Evolutionary conservation across 768 basidiomycete genomes (phyloP), one percentile per base, ranked within the genome.

Genomic region (Daedalea quercina): DNA sequence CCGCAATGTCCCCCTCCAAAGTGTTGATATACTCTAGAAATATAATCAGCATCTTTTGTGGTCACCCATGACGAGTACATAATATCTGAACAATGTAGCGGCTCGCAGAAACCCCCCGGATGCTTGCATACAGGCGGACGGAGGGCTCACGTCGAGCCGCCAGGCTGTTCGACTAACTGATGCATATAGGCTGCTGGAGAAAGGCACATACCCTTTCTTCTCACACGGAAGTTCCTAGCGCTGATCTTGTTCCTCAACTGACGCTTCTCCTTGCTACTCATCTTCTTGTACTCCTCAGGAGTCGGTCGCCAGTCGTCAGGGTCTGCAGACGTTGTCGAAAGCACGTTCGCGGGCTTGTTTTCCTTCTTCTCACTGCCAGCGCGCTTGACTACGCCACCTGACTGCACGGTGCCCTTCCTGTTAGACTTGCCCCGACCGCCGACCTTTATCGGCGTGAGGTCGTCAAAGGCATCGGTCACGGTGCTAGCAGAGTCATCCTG

Each of bases 191-290:
- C n/a, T n/a, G n/a, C n/a, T n/a, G n/a, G n/a, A n/a, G n/a, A n/a
- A n/a, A n/a, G n/a, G n/a, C n/a, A 57, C 69, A 44, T 25, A 89
- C 91, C 94, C 75, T 97, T 98, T 67, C 94, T 76, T 34, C 95
- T 74, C 25, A 93, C 90, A n/a, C 95, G 78, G 71, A 97, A 97
- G 66, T 95, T 96, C 50, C 94, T 74, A 0, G 95, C 95, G 58
- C 85, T 87, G 60, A 97, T 93, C 83, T 99, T 99, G 74, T 99
- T 99, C 47, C 95, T 69, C 41, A 98, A 73, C 68, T 98, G 95
- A 9, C 96, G 74, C 70, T 98, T 98, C 74, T 98, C 94, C 72
- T 95, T 97, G 63, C 84, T 87, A 4, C 83, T 82, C 81, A 99
- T 88, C 69, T 92, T 97, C 65, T 90, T 85, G 73, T 97, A 96